Evolutionary conservation across 441 rosid genomes (phyloP).

Genomic region (Populus tomentosa): DNA sequence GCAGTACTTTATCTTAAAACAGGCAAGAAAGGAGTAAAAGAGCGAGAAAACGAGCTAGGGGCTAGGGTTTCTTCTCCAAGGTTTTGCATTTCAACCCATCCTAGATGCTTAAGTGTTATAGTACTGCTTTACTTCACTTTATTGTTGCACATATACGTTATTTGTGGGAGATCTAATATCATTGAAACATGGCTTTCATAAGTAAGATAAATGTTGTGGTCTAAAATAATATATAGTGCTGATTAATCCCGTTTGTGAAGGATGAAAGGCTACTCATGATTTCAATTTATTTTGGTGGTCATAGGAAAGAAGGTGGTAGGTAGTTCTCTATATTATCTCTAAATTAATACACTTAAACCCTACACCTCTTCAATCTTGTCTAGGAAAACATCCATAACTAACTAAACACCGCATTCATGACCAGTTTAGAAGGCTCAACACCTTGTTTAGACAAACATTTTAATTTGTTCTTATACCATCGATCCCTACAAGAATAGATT

Average conservation of each 20-base stretch:
- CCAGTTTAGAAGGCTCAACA: constrained; percentile 16
- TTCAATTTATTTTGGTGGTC: constrained; percentile 27
- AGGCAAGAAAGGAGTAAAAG: not conserved
- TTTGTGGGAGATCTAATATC: constrained; percentile 21
- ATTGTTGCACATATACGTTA: constrained; percentile 24
- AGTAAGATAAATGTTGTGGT: constrained; percentile 9
- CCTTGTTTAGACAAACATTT: constrained; percentile 24
- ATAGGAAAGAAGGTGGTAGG: constrained; percentile 32
- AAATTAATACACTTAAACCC: constrained; percentile 19
- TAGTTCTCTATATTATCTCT: constrained; percentile 12
- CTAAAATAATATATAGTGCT: constrained; percentile 6
- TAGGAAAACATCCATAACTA: constrained; percentile 34
- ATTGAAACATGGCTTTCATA: constrained; percentile 27
- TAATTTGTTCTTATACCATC: constrained; percentile 8
- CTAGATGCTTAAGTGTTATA: not conserved
- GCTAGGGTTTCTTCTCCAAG: constrained; percentile 9
- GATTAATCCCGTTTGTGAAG: constrained; percentile 13
- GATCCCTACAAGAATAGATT: constrained; percentile 10
- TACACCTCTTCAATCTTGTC: constrained; percentile 23
- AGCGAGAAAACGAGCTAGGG: not conserved
- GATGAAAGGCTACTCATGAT: not conserved
- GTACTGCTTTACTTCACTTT: not conserved
- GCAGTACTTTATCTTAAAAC: not conserved
- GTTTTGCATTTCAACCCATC: not conserved
- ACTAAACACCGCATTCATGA: constrained; percentile 26